Conservation (phyloP, 2,329 filamentous ascomycete species). For the Parastagonospora nodorum region DNA sequence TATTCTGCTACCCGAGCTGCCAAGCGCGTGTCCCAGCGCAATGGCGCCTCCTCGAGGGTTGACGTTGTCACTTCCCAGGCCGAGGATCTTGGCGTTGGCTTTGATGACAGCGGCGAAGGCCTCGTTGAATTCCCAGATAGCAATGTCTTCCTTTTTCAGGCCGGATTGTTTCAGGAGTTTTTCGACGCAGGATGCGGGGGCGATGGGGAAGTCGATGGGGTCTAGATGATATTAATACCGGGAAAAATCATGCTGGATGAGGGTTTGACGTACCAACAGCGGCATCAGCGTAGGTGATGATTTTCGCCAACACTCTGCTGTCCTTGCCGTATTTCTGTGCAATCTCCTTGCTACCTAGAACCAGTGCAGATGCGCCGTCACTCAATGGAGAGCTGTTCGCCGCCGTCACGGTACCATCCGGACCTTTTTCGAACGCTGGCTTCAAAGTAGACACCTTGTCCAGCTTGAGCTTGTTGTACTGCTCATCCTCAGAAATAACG, state of each 20-base stretch:
- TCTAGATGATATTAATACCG: conserved; percentile 52
- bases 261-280: conserved; percentile 59
- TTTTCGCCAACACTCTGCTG: conserved; percentile 83
- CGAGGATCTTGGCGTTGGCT: conserved; percentile 90
- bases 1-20: conserved; percentile 91
- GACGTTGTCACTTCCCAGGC: conserved; percentile 76
- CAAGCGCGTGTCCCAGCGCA: conserved; percentile 86
- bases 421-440: conserved; percentile 87
- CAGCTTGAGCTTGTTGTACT: conserved; percentile 82
- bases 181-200: conserved; percentile 89
- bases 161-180: conserved; percentile 87
- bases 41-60: conserved; percentile 92
- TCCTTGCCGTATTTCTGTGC: conserved; percentile 78
- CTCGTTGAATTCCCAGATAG: conserved; percentile 98
- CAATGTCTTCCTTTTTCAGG: conserved; percentile 87
- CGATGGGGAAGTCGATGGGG: conserved; percentile 91
- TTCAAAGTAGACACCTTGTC: conserved; percentile 87
- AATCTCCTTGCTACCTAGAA: conserved; percentile 79
- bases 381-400: conserved; percentile 95
- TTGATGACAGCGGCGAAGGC: conserved; percentile 96
- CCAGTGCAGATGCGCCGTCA: conserved; percentile 88
- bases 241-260: neutral
- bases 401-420: conserved; percentile 90
- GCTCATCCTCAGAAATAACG: conserved; percentile 82
- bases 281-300: conserved; percentile 85